A percentile compares a stretch with the other conserved stretches of the same genome.
Evolutionary conservation across 768 basidiomycete species (phyloP).

Genomic region (Russula earlei): DNA sequence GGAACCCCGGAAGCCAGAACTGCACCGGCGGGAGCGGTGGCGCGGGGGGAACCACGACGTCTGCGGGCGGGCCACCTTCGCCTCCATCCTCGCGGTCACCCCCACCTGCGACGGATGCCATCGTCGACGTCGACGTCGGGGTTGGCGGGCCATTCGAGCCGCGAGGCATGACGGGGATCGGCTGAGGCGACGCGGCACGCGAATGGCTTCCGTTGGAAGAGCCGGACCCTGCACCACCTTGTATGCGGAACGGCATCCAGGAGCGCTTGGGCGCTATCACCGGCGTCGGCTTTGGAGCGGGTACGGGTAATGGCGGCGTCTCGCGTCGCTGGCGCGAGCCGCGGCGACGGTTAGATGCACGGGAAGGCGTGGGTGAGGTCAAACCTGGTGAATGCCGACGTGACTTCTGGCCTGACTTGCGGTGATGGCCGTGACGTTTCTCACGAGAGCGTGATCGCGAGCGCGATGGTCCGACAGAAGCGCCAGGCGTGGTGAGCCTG

Average conservation of each 20-base stretch:
- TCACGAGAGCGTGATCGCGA: slow-evolving; percentile 7
- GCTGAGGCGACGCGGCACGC: background rate
- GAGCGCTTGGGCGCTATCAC: background rate
- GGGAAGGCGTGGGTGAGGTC: slow-evolving; percentile 15
- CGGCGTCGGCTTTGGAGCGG: background rate
- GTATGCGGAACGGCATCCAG: slow-evolving; percentile 11
- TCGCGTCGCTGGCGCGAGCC: background rate
- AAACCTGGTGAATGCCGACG: slow-evolving; percentile 12
- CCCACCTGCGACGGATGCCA: background rate
- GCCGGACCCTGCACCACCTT: background rate
- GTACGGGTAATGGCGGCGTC: slow-evolving; percentile 5
- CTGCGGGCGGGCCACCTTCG: background rate
- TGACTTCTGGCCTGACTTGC: slow-evolving; percentile 7
- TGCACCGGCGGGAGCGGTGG: slow-evolving; percentile 18
- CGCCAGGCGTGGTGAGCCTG: slow-evolving; percentile 16
- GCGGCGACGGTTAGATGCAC: background rate
- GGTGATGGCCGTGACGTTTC: background rate
- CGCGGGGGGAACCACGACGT: slow-evolving; percentile 8
- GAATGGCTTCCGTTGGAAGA: background rate
- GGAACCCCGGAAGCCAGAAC: slow-evolving; percentile 20
- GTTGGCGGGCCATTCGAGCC: background rate
- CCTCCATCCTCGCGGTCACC: background rate
- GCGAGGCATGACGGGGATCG: background rate
- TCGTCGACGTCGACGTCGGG: background rate
- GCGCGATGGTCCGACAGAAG: slow-evolving; percentile 7